Base-by-base conservation (phyloP, 805 yeast genomes). In the Saccharomycopsis sp. region DNA sequence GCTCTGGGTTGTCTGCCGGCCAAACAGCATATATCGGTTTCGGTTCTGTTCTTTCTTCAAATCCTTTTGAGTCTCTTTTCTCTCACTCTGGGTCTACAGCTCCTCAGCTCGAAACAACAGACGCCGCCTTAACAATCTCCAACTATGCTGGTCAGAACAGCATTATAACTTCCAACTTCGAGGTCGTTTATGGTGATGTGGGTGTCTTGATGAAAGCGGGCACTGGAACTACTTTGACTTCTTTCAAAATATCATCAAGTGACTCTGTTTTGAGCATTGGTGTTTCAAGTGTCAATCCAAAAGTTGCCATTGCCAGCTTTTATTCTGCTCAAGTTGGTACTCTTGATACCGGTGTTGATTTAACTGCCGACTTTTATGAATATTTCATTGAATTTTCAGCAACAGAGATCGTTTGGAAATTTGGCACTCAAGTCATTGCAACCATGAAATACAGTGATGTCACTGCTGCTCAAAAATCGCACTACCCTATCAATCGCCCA, bases 201-300 rank as follows among this genome's bases (percentile, higher is more conserved):
- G 7, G 23, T 5, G 35, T 12, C 17, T 9, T 31, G 9, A 18
- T 6, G 23, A n/a, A 31, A 16, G 21, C 35, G n/a, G 40, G 43
- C 12, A 43, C 42, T n/a, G 17, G 21, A 2, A 21, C 39, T 20
- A 19, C 38, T 13, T 25, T 39, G 4, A 45, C 48, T 12, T 45
- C 48, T 7, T 45, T 45, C 36, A 45, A 45, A 26, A 34, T 45
- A 6, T 45, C 48, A 2, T 42, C 48, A 8, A 32, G 42, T 2
- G 31, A 17, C 18, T 30, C 43, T 18, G 38, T 33, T 10, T 3
- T 45, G n/a, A 46, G 38, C 15, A 19, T 45, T 20, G 20, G 13
- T 12, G 40, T 45, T 26, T 16, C 33, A 20, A 32, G 42, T 13
- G n/a, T 22, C 23, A 38, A 39, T 25, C 37, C 13, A 4, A 6